Conservation (phyloP, 441 rosid species). For the Raphanus hybrid region DNA sequence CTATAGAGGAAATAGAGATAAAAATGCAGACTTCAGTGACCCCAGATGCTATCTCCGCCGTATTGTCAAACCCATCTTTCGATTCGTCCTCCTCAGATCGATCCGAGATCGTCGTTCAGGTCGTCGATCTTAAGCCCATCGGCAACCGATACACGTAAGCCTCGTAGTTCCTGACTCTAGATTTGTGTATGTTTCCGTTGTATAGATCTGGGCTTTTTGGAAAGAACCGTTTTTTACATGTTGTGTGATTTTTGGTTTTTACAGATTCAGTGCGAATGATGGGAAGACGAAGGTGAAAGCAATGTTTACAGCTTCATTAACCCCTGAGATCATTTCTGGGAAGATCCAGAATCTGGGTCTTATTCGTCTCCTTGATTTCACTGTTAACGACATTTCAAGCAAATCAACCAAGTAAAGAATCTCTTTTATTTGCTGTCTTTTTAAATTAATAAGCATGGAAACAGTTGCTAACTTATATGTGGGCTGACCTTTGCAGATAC, state of each 20-base stretch:
- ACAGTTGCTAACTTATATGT: background rate
- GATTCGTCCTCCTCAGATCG: conserved; percentile 54
- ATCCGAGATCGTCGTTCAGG: conserved; percentile 67
- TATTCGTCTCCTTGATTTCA: conserved; percentile 69
- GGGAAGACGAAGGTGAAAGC: conserved; percentile 72
- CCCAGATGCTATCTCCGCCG: conserved; percentile 59
- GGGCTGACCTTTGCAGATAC: conserved; percentile 53
- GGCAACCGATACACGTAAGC: conserved; percentile 77
- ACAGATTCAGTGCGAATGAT: conserved; percentile 79
- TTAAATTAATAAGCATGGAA: too few relatives aligned
- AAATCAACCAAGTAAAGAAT: conserved; percentile 50
- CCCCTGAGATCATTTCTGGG: conserved; percentile 68
- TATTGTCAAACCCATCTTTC: conserved; percentile 65
- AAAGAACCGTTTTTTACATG: background rate
- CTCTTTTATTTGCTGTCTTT: too few relatives aligned
- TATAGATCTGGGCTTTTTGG: conserved; percentile 16
- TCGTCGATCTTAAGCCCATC: conserved; percentile 74
- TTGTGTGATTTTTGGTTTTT: background rate
- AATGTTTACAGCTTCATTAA: conserved; percentile 62
- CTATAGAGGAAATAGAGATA: conserved; percentile 19
- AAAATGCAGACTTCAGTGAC: conserved; percentile 54
- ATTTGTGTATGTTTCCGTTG: background rate
- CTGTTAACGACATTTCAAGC: conserved; percentile 80
- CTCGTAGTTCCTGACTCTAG: background rate
- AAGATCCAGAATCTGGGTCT: conserved; percentile 74